Percentiles rank a stretch among this genome's conserved stretches.
Evolutionary conservation across 352 stramenopile species (phyloP).

Genomic region (Globisporangium paroecandrum): DNA sequence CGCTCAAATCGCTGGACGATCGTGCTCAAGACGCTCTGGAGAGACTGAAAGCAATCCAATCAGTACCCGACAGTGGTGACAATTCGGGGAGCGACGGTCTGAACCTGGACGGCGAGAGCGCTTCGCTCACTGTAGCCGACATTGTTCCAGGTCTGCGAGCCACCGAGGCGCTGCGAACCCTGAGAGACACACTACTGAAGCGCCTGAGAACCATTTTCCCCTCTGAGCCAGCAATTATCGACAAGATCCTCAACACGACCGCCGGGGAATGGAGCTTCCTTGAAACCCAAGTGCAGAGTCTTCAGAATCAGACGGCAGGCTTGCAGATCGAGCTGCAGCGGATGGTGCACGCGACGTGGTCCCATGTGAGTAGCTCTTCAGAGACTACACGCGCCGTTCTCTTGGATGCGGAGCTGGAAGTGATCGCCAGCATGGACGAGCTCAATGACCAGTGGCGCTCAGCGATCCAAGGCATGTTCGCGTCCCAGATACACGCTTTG

Average conservation of each 20-base stretch:
- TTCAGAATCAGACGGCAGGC: background rate
- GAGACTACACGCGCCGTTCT: background rate
- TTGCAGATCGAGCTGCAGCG: slow-evolving; percentile 8
- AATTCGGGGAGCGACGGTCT: background rate
- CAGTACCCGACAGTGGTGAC: background rate
- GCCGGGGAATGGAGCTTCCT: background rate
- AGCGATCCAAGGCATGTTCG: background rate
- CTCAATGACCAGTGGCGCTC: background rate
- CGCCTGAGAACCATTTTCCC: background rate
- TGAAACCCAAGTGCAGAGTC: background rate
- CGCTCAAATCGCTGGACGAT: background rate
- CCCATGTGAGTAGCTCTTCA: background rate
- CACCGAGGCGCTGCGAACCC: background rate
- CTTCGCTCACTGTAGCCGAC: background rate
- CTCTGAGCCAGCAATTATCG: background rate
- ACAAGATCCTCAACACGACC: slow-evolving; percentile 9
- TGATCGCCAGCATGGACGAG: background rate
- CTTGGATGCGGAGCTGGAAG: background rate
- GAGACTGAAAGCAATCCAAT: background rate
- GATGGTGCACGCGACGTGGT: background rate
- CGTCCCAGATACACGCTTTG: background rate
- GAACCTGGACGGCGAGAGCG: background rate
- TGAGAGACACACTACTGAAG: slow-evolving; percentile 1
- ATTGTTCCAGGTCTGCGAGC: background rate
- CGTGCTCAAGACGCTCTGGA: background rate